Evolutionary conservation across 371 early-diverging fungal genomes (phyloP).

Genomic region (Mortierella sp.): DNA sequence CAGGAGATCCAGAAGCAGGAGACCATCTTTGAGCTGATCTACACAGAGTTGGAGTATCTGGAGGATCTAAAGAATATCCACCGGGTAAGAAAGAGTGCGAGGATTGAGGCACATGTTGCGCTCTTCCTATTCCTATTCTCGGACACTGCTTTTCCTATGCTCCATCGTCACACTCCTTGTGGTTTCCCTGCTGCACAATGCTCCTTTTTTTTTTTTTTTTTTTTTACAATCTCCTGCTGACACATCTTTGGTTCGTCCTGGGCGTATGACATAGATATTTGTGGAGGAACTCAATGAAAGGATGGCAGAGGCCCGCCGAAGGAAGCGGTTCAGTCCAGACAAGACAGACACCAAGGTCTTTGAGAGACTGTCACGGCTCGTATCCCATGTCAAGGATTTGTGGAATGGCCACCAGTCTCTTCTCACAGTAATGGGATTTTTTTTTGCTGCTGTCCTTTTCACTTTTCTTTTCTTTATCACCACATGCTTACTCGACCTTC

Average conservation of each 20-base stretch:
- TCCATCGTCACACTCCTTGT: no score
- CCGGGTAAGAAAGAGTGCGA: slow-evolving; percentile 15
- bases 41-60: slow-evolving; percentile 47
- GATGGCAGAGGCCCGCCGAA: slow-evolving; percentile 38
- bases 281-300: slow-evolving; percentile 47
- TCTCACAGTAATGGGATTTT: slow-evolving; percentile 27
- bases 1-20: slow-evolving; percentile 50
- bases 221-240: neutral
- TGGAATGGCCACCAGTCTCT: slow-evolving; percentile 53
- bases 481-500: no score
- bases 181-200: no score
- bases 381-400: slow-evolving; percentile 45
- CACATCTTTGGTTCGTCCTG: neutral
- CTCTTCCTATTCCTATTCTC: no score
- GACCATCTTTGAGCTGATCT: slow-evolving; percentile 51
- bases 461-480: no score
- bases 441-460: no score
- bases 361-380: slow-evolving; percentile 38
- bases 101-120: no score
- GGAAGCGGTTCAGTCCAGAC: slow-evolving; percentile 41
- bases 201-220: neutral
- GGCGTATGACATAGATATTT: slow-evolving; percentile 21
- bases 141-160: no score
- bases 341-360: slow-evolving; percentile 36
- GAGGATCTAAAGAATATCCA: slow-evolving; percentile 50